Base-by-base conservation (phyloP, 805 yeast genomes). In the Cyberlindnera suaveolens region DNA sequence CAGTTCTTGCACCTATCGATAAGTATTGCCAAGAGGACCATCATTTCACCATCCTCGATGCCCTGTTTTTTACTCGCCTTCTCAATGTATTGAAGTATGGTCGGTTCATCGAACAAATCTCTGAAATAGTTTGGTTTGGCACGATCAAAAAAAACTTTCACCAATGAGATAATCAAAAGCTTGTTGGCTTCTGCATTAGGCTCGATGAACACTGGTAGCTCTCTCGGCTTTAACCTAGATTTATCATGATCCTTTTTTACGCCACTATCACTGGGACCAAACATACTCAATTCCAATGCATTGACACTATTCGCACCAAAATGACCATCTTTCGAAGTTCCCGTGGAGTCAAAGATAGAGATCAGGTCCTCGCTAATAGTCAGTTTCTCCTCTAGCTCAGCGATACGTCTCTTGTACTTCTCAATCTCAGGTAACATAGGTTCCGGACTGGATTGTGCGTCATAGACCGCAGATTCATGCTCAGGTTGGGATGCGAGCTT, bases 281-380 rank as follows among this genome's bases (percentile, higher is more conserved):
- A 20, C 15, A 45, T 39, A 1, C 45, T 20, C 20, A 35, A 19
- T 15, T 51, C 57, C 16, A 56, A 19, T 1, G 45, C 34, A 29
- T 32, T 29, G 5, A 56, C 27, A 13, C 53, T 46, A 26, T 46
- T 38, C 1, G 40, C 40, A 17, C 53, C 54, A 31, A 44, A 50
- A 34, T 46, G 45, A 14, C 44, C 46, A 2, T 23, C 26, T 13
- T 18, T 29, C 3, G 48, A 37, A 4, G 26, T 32, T 2, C 51
- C 54, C 20, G 40, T 40, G 0, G 56, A 48, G 34, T 56, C 58
- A 41, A 56, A 53, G 9, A 53, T 53, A 1, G 60, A 56, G 5
- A 56, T 44, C 33, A 54, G 29, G 17, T 53, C 60, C 16, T 53
- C 50, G 3, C 51, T 47, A 1, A 36, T 32, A 4, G 39, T 45